A percentile compares a stretch with the other conserved stretches of the same genome.
These are phyloP conservation scores for Nitzschia inconspicua DNA, from an alignment of 108 stramenopile genomes.

Conservation along the genomic window DNA sequence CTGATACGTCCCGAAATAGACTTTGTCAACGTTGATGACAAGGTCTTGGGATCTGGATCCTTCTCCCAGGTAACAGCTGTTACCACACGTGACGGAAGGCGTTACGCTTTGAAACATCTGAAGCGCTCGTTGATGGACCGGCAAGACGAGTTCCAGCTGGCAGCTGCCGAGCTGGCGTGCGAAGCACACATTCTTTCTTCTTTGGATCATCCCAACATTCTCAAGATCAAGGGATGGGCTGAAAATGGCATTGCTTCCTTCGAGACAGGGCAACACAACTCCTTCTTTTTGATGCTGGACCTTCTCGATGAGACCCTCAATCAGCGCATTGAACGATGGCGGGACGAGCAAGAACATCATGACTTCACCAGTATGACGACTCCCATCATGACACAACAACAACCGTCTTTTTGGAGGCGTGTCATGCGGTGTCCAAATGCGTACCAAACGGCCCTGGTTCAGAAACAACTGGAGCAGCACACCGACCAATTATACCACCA, in stretches of 20 bases:
- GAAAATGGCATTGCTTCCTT: constrained; percentile 52
- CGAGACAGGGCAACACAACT: constrained; percentile 33
- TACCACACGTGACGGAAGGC: constrained; percentile 22
- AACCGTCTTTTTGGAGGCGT: background rate
- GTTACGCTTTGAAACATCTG: constrained; percentile 50
- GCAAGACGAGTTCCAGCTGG: constrained; percentile 54
- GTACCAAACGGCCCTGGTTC: background rate
- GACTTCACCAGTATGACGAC: no score
- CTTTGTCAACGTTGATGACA: constrained; percentile 28
- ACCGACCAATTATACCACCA: background rate
- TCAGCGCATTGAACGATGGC: constrained; percentile 48
- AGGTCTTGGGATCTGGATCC: constrained; percentile 49
- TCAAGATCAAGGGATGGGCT: constrained; percentile 68
- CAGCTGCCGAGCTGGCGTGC: constrained; percentile 60
- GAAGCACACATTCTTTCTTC: constrained; percentile 76
- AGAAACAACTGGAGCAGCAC: background rate
- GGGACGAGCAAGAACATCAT: constrained; percentile 12
- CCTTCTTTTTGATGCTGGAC: constrained; percentile 55
- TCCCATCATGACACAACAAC: background rate
- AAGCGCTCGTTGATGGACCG: constrained; percentile 32
- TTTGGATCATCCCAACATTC: constrained; percentile 72
- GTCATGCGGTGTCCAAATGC: background rate
- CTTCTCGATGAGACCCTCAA: constrained; percentile 48
- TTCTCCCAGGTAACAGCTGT: constrained; percentile 54
- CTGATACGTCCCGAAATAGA: constrained; percentile 5